Evolutionary conservation across 805 yeast species (phyloP).

Genomic region (Zygosaccharomyces kombuchaensis): DNA sequence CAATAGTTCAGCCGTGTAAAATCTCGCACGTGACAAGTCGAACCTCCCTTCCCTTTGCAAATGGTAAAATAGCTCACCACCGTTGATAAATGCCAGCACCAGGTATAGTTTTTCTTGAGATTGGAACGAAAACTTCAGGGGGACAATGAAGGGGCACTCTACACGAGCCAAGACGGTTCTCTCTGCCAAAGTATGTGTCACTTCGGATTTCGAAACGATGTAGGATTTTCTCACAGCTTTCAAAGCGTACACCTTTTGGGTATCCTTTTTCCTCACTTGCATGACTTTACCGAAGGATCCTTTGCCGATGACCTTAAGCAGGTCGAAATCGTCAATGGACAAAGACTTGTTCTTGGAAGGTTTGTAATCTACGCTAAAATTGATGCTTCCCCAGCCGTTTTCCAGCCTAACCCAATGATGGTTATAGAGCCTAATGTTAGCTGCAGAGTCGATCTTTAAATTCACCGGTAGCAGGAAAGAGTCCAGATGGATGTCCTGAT

Average conservation of each 20-base stretch:
- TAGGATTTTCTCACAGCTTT: conserved; percentile 93
- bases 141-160: conserved; percentile 92
- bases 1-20: conserved; percentile 89
- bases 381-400: conserved; percentile 47
- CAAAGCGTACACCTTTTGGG: conserved; percentile 89
- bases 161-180: conserved; percentile 91
- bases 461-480: conserved; percentile 60
- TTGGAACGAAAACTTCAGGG: conserved; percentile 92
- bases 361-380: conserved; percentile 64
- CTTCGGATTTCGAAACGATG: conserved; percentile 90
- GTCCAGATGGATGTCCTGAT: conserved; percentile 73
- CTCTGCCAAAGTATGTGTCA: conserved; percentile 93
- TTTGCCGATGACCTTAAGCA: conserved; percentile 92
- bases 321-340: conserved; percentile 85
- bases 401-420: conserved; percentile 52
- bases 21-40: conserved; percentile 81
- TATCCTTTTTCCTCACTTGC: conserved; percentile 96
- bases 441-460: conserved; percentile 46
- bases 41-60: conserved; percentile 87
- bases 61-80: conserved; percentile 95
- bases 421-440: conserved; percentile 55
- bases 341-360: conserved; percentile 64
- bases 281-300: conserved; percentile 98
- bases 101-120: conserved; percentile 91
- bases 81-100: conserved; percentile 89